Percentiles rank a stretch among this genome's conserved stretches.
phyloP scores from a whole-genome alignment of 495 filamentous ascomycete species.

The Podospora pseudocomata region DNA sequence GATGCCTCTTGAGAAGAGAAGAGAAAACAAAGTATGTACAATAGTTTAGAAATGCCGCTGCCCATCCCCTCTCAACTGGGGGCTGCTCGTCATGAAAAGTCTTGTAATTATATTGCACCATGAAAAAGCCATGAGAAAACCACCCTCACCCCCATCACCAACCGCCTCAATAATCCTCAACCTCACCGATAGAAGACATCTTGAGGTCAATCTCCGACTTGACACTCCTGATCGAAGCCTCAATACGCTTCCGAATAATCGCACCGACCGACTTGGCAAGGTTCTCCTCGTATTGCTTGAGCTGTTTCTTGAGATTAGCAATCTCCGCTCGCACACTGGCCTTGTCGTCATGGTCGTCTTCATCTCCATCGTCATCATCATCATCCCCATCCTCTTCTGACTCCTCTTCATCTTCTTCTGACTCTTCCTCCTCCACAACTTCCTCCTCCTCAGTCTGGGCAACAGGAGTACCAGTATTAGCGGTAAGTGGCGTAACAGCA shows the following conservation, averaged over 20 bases:
- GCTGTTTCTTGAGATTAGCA: slow-evolving; percentile 47
- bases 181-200: slow-evolving; percentile 48
- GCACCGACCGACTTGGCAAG: slow-evolving; percentile 37
- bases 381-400: slow-evolving; percentile 47
- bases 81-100: neutral
- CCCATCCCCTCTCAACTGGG: neutral
- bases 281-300: slow-evolving; percentile 37
- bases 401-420: slow-evolving; percentile 47
- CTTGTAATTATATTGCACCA: neutral
- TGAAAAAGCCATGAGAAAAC: neutral
- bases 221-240: slow-evolving; percentile 51
- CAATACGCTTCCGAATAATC: slow-evolving; percentile 52
- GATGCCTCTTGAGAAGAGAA: neutral
- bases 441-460: slow-evolving; percentile 37
- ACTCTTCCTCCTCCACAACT: slow-evolving; percentile 45
- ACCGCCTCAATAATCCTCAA: slow-evolving; percentile 30
- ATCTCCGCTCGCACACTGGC: slow-evolving; percentile 54
- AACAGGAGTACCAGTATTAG: slow-evolving; percentile 30
- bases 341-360: slow-evolving; percentile 43
- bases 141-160: neutral
- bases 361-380: slow-evolving; percentile 47
- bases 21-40: neutral
- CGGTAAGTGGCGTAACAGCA: slow-evolving; percentile 38
- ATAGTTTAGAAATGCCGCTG: neutral
- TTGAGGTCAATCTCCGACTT: slow-evolving; percentile 57